phyloP scores from a whole-genome alignment of 2,329 filamentous ascomycete genomes.

The Penicillium sp. region DNA sequence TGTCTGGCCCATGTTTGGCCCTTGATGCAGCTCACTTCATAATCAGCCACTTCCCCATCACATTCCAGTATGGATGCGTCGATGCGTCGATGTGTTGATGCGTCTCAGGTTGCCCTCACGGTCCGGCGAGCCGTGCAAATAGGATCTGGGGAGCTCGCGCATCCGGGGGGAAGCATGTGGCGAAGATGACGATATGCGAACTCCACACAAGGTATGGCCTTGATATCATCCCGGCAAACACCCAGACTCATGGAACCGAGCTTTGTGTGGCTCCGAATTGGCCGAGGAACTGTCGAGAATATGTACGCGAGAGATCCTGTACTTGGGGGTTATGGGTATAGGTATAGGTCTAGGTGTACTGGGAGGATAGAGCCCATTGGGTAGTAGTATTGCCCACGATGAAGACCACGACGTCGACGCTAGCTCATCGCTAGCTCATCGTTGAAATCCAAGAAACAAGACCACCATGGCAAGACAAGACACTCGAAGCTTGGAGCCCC shows the following conservation, averaged over 20 bases:
- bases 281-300: background rate
- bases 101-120: background rate
- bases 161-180: background rate
- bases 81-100: background rate
- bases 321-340: too few relatives aligned
- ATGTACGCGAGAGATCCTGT: background rate
- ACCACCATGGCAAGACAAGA: background rate
- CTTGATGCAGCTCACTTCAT: conserved; percentile 11
- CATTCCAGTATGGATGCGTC: conserved; percentile 9
- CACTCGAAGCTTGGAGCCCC: background rate
- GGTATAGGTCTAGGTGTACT: too few relatives aligned
- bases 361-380: background rate
- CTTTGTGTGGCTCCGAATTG: background rate
- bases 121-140: background rate
- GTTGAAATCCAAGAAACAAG: background rate
- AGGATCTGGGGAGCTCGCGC: background rate
- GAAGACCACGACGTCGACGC: background rate
- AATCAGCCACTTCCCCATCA: conserved; percentile 2
- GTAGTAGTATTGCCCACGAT: background rate
- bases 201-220: conserved; percentile 1
- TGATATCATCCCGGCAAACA: background rate
- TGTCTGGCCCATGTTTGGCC: conserved; percentile 1
- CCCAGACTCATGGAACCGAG: background rate
- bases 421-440: background rate
- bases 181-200: conserved; percentile 4